Base-by-base conservation (phyloP, 164 flowering plant species). In the Akebia trifoliata region DNA sequence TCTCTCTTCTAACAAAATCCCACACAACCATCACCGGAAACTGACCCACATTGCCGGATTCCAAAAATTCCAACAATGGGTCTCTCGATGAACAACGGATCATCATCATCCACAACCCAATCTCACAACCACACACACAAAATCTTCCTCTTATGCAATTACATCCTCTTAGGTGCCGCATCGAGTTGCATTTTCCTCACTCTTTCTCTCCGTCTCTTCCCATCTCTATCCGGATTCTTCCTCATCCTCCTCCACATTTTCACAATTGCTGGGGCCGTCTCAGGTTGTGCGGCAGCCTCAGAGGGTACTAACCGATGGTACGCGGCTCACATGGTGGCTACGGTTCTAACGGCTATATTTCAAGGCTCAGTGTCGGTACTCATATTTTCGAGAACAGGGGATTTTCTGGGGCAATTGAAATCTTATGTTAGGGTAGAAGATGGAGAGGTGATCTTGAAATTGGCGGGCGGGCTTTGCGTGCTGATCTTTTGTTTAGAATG, bases 161-260 rank as follows among this genome's bases (percentile, higher is more conserved):
- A 90, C 87, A 69, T 81, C 56, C 84, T 90, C 58, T 64, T 90
- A 2, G 90, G 95, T 6, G 83, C 95, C 11, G 90, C 97, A 53
- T 85, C 88, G 2, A 75, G 85, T 47, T 88, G 90, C 87, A 84
- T 86, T 46, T 83, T 88, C 77, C 78, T 88, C 9, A 85, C 90
- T 9, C 80, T 88, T 53, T 81, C 96, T 18, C 88, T 88, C 50
- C 82, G 90, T 7, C 80, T 88, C 10, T 0, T 83, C 68, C 93
- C 90, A 5, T 83, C 93, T 8, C 11, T 82, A 5, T 61, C 69
- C 64, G 88, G 85, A 7, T 74, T 79, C 71, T 74, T 84, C 72
- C 64, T 87, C 50, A 83, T 87, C 67, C 82, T 90, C 74, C 95
- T 90, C 74, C 97, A 90, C 66, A 15, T 73, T 60, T 8, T 76